Conservation (phyloP, 208 protist species). For the Crithidia acanthocephali region DNA sequence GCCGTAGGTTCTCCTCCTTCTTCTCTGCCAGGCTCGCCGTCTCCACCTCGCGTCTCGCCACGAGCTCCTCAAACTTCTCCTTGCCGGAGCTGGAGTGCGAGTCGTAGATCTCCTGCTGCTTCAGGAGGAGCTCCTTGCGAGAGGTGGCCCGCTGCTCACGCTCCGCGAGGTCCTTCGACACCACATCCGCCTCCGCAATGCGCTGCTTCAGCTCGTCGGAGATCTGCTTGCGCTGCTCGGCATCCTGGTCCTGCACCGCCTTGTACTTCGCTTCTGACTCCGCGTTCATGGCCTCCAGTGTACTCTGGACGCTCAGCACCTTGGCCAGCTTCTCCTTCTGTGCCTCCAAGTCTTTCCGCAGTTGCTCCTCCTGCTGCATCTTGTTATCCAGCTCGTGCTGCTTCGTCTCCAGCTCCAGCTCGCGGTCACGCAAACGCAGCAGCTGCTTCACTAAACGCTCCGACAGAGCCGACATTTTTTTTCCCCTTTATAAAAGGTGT, state of each 20-base stretch:
- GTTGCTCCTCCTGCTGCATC: constrained; percentile 35
- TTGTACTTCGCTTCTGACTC: constrained; percentile 55
- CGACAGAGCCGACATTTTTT: constrained; percentile 44
- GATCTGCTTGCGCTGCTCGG: constrained; percentile 43
- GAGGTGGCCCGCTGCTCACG: constrained; percentile 41
- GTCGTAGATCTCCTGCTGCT: constrained; percentile 72
- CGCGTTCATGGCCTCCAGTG: constrained; percentile 54
- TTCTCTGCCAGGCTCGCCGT: constrained; percentile 47
- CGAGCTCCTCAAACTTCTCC: constrained; percentile 58
- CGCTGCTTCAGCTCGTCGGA: constrained; percentile 37
- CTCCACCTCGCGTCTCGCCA: constrained; percentile 53
- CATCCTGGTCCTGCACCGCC: constrained; percentile 46
- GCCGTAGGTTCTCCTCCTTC: constrained; percentile 35
- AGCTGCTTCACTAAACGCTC: constrained; percentile 71
- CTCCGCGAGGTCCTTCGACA: constrained; percentile 43
- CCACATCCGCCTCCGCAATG: constrained; percentile 56
- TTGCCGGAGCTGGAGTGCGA: constrained; percentile 42
- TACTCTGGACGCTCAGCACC: constrained; percentile 37
- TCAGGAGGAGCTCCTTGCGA: constrained; percentile 46
- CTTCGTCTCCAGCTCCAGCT: constrained; percentile 51
- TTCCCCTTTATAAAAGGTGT: neutral
- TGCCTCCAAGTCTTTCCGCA: constrained; percentile 34
- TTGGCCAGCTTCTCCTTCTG: constrained; percentile 47
- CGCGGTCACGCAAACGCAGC: constrained; percentile 49
- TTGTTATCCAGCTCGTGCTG: constrained; percentile 38